phyloP scores from a whole-genome alignment of 192 early-diverging fungal species.

The Globomyces pollinis-pini region DNA sequence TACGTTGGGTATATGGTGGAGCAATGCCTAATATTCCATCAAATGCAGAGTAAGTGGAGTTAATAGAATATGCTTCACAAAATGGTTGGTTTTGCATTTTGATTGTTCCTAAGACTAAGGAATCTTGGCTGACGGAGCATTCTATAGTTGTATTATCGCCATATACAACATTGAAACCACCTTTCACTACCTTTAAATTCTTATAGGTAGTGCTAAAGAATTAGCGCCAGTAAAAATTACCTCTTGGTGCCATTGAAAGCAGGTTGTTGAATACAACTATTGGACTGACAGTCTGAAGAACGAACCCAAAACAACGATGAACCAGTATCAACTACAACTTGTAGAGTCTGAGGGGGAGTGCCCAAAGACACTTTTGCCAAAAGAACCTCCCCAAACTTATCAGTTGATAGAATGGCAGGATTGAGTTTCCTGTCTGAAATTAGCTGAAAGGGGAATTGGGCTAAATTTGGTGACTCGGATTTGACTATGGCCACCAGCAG shows the following conservation, averaged over 20 bases:
- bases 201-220: too few relatives aligned
- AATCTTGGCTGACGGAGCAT: neutral
- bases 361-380: neutral
- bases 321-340: conserved; percentile 6
- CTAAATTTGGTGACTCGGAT: too few relatives aligned
- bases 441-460: too few relatives aligned
- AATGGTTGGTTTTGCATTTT: neutral
- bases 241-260: too few relatives aligned
- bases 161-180: neutral
- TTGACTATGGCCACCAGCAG: too few relatives aligned
- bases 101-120: neutral
- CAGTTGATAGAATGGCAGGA: too few relatives aligned
- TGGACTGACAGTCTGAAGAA: neutral
- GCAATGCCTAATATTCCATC: conserved; percentile 1
- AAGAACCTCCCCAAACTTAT: neutral
- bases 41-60: neutral
- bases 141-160: neutral
- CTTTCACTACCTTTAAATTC: neutral
- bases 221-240: too few relatives aligned
- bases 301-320: conserved; percentile 9
- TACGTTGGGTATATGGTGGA: neutral
- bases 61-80: neutral
- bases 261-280: neutral
- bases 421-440: too few relatives aligned
- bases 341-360: neutral